These are phyloP conservation scores for Termitomyces sp. DNA, from an alignment of 768 basidiomycete genomes.

Conservation along the genomic window DNA sequence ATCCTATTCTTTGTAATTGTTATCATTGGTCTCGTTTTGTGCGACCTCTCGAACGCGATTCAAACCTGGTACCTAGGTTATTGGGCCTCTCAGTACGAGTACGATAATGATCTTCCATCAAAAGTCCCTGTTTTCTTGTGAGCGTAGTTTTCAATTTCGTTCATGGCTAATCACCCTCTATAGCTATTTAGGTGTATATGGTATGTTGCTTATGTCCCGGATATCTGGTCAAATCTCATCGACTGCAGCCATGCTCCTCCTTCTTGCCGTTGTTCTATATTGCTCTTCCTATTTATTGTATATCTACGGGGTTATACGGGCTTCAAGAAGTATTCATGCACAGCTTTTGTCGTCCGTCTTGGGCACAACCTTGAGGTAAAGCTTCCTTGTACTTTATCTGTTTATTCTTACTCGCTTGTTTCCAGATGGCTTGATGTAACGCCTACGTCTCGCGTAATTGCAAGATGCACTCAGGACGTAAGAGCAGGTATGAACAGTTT, in stretches of 20 bases:
- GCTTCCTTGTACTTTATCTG: neutral
- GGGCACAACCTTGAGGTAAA: slow-evolving; percentile 54
- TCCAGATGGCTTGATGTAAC: slow-evolving; percentile 45
- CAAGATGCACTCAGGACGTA: slow-evolving; percentile 66
- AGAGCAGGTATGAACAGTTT: slow-evolving; percentile 25
- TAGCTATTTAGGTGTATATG: slow-evolving; percentile 48
- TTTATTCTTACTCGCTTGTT: neutral
- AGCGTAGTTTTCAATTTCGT: slow-evolving; percentile 17
- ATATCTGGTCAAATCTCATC: neutral
- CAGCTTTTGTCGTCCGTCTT: slow-evolving; percentile 48
- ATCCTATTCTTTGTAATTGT: slow-evolving; percentile 27
- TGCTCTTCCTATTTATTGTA: slow-evolving; percentile 30
- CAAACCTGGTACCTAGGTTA: slow-evolving; percentile 41
- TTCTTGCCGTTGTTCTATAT: slow-evolving; percentile 26
- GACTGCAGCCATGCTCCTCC: slow-evolving; percentile 23
- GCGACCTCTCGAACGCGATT: slow-evolving; percentile 19
- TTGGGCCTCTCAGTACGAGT: slow-evolving; percentile 43
- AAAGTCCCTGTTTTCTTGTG: slow-evolving; percentile 29
- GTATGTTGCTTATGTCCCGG: slow-evolving; percentile 6
- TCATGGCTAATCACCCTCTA: neutral
- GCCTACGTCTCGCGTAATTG: slow-evolving; percentile 48
- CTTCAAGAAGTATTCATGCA: slow-evolving; percentile 49
- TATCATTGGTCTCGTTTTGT: slow-evolving; percentile 18
- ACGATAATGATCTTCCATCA: slow-evolving; percentile 21
- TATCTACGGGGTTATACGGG: slow-evolving; percentile 44